These are phyloP conservation scores for Fusarium chuoi DNA, from an alignment of 2,329 filamentous ascomycete species.

Conservation along the genomic window DNA sequence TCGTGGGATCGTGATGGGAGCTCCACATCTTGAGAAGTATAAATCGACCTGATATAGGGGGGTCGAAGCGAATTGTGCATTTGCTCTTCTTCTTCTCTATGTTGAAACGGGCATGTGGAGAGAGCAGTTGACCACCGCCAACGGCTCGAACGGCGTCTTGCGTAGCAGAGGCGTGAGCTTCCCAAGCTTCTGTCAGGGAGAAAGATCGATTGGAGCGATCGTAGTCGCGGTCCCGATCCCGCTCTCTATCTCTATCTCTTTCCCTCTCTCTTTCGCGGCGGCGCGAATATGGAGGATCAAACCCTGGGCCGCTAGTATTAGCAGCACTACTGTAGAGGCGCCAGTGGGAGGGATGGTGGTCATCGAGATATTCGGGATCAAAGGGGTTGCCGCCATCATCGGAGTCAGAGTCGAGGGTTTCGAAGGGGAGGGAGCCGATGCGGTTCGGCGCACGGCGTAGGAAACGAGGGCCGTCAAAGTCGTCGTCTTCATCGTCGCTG, in stretches of 20 bases:
- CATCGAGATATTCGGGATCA: conserved; percentile 43
- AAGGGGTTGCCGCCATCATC: conserved; percentile 46
- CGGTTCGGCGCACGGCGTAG: conserved; percentile 60
- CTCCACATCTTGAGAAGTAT: conserved; percentile 93
- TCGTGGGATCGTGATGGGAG: conserved; percentile 69
- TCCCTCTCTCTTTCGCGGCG: conserved; percentile 33
- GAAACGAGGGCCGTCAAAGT: conserved; percentile 37
- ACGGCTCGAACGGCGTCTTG: conserved; percentile 67
- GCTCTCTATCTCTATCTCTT: conserved; percentile 25
- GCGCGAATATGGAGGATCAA: conserved; percentile 23
- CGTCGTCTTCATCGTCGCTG: conserved; percentile 67
- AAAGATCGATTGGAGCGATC: conserved; percentile 36
- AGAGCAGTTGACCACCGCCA: conserved; percentile 70
- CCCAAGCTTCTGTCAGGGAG: conserved; percentile 50
- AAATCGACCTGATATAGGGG: conserved; percentile 82
- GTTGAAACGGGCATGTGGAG: conserved; percentile 82
- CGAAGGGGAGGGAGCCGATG: conserved; percentile 66
- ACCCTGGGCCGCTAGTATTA: conserved; percentile 21
- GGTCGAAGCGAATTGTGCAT: conserved; percentile 87
- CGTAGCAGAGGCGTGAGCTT: conserved; percentile 63
- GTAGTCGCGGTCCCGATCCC: conserved; percentile 22
- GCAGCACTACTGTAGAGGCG: conserved; percentile 36
- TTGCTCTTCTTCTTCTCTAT: conserved; percentile 85
- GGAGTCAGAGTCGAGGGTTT: conserved; percentile 56
- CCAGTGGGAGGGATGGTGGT: conserved; percentile 41